phyloP scores from a whole-genome alignment of 2,329 filamentous ascomycete species.

The Chaetomium sp. region DNA sequence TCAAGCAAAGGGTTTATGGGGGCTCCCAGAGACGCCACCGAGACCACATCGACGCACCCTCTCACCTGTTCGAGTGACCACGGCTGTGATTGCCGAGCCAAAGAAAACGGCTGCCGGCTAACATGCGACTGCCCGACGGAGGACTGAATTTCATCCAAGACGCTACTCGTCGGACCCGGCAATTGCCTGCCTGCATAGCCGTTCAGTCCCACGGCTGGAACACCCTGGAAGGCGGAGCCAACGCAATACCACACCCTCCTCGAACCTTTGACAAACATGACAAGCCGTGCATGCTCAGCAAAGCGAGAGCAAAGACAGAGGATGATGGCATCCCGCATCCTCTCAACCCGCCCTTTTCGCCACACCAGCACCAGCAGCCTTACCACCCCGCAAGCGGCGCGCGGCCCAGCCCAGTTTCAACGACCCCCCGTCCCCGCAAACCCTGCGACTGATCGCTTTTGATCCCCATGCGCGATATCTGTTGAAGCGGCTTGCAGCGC shows the following conservation, averaged over 20 bases:
- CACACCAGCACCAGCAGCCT: background rate
- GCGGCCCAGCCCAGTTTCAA: background rate
- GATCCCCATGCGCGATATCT: background rate
- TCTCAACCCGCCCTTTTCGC: background rate
- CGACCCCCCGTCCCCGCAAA: no score
- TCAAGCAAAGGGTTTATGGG: no score
- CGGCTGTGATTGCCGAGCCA: background rate
- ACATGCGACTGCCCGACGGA: background rate
- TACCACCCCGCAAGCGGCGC: background rate
- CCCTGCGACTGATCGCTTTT: conserved; percentile 4
- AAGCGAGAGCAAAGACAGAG: background rate
- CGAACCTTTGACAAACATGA: background rate
- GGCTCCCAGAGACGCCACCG: no score
- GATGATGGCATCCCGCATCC: no score
- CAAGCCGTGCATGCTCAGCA: background rate
- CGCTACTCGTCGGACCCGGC: conserved; percentile 12
- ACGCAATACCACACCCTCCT: conserved; percentile 22
- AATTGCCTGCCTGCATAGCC: conserved; percentile 21
- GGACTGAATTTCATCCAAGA: background rate
- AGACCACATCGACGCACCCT: no score
- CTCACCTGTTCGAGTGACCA: no score
- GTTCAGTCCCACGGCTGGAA: conserved; percentile 12
- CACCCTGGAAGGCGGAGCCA: conserved; percentile 14
- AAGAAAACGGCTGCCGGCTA: background rate
- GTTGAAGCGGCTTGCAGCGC: no score